Base-by-base conservation (phyloP, 1,284 basidiomycete genomes). In the Melampsora americana region DNA sequence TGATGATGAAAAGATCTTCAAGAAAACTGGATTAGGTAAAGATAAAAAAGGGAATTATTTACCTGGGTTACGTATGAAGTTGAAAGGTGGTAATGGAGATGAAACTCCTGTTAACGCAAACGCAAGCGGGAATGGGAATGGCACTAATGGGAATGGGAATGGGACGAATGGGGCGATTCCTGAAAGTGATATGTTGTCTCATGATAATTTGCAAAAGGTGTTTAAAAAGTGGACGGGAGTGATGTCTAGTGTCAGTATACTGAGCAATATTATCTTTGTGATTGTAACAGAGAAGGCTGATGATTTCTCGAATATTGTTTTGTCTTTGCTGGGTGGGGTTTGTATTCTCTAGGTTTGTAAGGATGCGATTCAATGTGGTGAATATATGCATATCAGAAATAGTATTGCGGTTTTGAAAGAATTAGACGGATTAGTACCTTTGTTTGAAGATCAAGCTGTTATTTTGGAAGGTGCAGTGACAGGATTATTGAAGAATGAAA, bases 331-430 rank as follows among this genome's bases (percentile, higher is more conserved):
- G 85, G 78, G 86, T 90, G 78, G 84, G 85, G 32, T 88, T 87
- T 89, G 87, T 79, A 87, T 90, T 67, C 86, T 88, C 88, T 1
- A 89, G 89, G 79, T 83, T 39, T 81, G 85, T 73, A 78, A 80
- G 26, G 80, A 80, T 18, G 83, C 82, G 65, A 79, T 86, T 79
- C 81, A 79, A 66, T 77, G 83, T 77, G 80, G 78, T 62, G 93
- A 94, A 80, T 96, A 93, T 82, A 94, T 95, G 90, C 92, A 93
- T 80, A 90, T 95, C 75, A 93, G 94, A 83, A 97, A 97, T 81
- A 88, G 92, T 14, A 90, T 96, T 81, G 88, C 94, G 62, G 89
- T 96, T 30, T 86, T 95, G 77, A 92, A 93, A 80, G 92, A 95
- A 82, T 88, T 97, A 44, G 86, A 95, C 61, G 90, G 91, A 1